A percentile compares a stretch with the other conserved stretches of the same genome.
phyloP scores from a whole-genome alignment of 257 asterid genomes.

The Avicennia marina region DNA sequence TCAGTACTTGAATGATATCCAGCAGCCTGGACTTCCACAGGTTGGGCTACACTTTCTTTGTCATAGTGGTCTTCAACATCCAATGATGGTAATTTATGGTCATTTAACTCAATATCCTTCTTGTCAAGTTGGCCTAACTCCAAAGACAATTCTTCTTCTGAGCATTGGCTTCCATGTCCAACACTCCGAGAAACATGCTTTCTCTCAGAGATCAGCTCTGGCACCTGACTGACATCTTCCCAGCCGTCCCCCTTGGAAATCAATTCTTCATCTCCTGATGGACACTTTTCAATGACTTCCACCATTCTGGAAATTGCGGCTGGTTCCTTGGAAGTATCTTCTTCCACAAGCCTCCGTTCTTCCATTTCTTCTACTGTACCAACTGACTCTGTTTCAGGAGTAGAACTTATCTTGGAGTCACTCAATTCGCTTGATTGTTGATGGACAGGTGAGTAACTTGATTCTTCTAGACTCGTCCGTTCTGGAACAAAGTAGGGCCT shows the following conservation, averaged over 20 bases:
- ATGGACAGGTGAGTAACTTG: constrained; percentile 42
- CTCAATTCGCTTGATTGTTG: constrained; percentile 56
- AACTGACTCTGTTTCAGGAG: constrained; percentile 42
- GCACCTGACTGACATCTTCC: constrained; percentile 28
- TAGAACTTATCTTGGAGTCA: constrained; percentile 46
- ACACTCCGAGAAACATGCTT: constrained; percentile 44
- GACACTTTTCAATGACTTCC: constrained; percentile 11
- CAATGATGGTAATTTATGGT: constrained; percentile 15
- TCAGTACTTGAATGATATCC: constrained; percentile 15
- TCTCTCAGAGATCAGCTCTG: constrained; percentile 29
- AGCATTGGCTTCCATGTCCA: constrained; percentile 71
- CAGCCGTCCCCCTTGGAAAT: constrained; percentile 2
- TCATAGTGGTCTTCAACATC: constrained; percentile 13
- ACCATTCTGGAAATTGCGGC: constrained; percentile 4
- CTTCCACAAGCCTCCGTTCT: constrained; percentile 31
- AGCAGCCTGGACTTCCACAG: constrained; percentile 9
- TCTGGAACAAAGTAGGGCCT: constrained; percentile 69
- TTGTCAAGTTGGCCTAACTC: constrained; percentile 32
- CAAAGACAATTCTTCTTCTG: constrained; percentile 39
- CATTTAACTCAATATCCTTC: constrained; percentile 21
- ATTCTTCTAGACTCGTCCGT: constrained; percentile 32
- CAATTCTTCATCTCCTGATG: too few relatives aligned
- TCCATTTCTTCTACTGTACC: constrained; percentile 37
- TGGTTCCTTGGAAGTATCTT: constrained; percentile 20
- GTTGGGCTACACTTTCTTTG: constrained; percentile 14